Conservation (phyloP, 2,329 filamentous ascomycete species). For the Sclerotinia subarctica region DNA sequence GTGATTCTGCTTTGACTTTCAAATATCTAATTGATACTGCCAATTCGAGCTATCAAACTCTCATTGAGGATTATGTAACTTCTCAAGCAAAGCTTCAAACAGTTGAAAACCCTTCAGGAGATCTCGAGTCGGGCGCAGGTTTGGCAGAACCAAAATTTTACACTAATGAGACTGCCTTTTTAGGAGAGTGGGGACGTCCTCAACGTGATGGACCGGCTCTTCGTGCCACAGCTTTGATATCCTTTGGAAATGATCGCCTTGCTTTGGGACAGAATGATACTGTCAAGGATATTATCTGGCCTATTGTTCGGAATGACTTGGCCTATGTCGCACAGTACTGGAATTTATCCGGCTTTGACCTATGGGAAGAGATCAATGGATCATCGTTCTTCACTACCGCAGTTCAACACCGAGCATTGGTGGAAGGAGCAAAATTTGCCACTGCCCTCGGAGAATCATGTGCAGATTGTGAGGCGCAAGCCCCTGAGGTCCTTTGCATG, state of each 20-base stretch:
- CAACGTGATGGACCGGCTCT: constrained; percentile 79
- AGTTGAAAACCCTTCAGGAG: constrained; percentile 53
- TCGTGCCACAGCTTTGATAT: constrained; percentile 68
- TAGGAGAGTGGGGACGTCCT: constrained; percentile 58
- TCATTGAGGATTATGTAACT: constrained; percentile 65
- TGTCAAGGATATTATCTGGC: constrained; percentile 59
- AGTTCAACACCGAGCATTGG: constrained; percentile 57
- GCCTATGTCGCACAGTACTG: constrained; percentile 71
- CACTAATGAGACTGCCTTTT: constrained; percentile 61
- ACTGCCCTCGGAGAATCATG: constrained; percentile 57
- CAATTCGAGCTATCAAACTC: constrained; percentile 44
- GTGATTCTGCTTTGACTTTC: constrained; percentile 70
- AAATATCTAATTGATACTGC: constrained; percentile 68
- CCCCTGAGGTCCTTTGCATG: constrained; percentile 69
- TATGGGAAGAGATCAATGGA: constrained; percentile 78
- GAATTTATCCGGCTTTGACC: constrained; percentile 63
- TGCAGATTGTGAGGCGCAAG: constrained; percentile 55
- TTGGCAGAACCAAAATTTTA: constrained; percentile 73
- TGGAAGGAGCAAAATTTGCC: constrained; percentile 66
- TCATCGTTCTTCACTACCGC: constrained; percentile 76
- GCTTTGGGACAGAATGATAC: constrained; percentile 51
- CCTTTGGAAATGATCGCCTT: constrained; percentile 69
- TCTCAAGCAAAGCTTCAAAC: constrained; percentile 58
- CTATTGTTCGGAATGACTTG: constrained; percentile 71
- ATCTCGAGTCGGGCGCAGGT: constrained; percentile 45